Evolutionary conservation across 2,329 filamentous ascomycete genomes (phyloP).

Genomic region (Knufia fluminis): DNA sequence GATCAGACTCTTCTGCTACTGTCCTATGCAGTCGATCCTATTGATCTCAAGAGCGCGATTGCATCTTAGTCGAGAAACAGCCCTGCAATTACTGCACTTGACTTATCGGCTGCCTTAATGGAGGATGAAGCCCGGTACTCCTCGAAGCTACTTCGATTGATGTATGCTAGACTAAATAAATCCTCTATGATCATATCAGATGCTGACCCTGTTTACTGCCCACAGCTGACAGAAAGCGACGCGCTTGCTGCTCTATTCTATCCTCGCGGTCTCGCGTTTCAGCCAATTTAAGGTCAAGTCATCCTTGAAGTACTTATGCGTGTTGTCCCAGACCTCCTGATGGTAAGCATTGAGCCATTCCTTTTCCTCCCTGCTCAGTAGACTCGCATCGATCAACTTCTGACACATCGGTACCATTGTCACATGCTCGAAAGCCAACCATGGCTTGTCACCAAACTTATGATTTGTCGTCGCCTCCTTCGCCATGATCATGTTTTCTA

Average conservation of each 20-base stretch:
- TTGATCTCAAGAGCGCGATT: no score
- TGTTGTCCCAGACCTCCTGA: constrained; percentile 71
- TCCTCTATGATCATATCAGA: no score
- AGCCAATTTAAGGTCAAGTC: constrained; percentile 68
- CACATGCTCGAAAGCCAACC: constrained; percentile 89
- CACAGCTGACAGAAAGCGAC: no score
- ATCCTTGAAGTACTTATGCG: constrained; percentile 67
- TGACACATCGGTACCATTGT: constrained; percentile 94
- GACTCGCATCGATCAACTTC: constrained; percentile 66
- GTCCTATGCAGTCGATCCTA: no score
- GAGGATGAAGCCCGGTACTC: no score
- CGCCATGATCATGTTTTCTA: constrained; percentile 92
- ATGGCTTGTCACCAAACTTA: constrained; percentile 87
- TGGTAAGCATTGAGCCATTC: constrained; percentile 84
- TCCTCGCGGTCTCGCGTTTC: constrained; percentile 52
- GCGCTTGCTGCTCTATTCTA: constrained; percentile 17
- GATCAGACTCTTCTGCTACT: no score
- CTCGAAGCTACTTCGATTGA: no score
- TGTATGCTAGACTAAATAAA: no score
- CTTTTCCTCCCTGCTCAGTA: constrained; percentile 67
- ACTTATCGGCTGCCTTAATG: no score
- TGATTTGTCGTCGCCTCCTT: constrained; percentile 78
- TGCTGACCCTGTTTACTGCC: no score
- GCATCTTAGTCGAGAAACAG: no score
- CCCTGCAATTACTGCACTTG: no score